phyloP scores from a whole-genome alignment of 495 filamentous ascomycete species.

The Monascus purpureus region DNA sequence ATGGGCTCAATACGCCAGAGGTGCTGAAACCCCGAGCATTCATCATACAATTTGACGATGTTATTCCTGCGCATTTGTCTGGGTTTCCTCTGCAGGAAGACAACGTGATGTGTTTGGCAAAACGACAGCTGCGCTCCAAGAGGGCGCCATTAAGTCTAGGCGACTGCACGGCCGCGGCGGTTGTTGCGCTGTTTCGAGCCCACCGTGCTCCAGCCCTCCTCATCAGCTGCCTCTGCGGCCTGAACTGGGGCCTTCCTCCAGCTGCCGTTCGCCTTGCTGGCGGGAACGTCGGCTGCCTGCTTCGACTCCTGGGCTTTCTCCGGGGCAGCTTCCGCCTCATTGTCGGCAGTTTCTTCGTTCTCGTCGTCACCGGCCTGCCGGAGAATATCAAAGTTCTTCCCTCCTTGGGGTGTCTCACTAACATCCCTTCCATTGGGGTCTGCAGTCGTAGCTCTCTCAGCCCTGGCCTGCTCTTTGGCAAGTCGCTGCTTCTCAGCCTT shows the following conservation, averaged over 20 bases:
- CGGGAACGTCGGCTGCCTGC: conserved; percentile 14
- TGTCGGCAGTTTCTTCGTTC: conserved; percentile 20
- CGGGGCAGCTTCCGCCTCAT: conserved; percentile 11
- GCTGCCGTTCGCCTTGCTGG: conserved; percentile 25
- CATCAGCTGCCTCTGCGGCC: conserved; percentile 35
- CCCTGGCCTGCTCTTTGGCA: conserved; percentile 39
- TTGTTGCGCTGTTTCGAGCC: conserved; percentile 38
- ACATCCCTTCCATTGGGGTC: conserved; percentile 34
- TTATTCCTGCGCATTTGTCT: too few relatives aligned
- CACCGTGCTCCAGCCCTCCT: conserved; percentile 72
- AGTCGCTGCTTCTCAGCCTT: conserved; percentile 36
- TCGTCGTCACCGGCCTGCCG: conserved; percentile 36
- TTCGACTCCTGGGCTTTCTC: conserved; percentile 18
- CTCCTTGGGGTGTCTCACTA: conserved; percentile 26
- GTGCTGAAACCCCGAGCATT: not conserved
- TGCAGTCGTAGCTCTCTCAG: conserved; percentile 35
- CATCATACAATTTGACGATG: too few relatives aligned
- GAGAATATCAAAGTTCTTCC: conserved; percentile 40
- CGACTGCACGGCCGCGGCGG: conserved; percentile 37
- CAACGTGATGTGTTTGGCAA: too few relatives aligned
- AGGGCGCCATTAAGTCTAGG: conserved; percentile 22
- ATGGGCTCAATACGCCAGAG: too few relatives aligned
- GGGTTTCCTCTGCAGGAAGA: too few relatives aligned
- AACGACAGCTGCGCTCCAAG: not conserved
- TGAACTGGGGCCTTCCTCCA: conserved; percentile 18